phyloP scores from a whole-genome alignment of 2,329 filamentous ascomycete species.

The Trichophyton simii region DNA sequence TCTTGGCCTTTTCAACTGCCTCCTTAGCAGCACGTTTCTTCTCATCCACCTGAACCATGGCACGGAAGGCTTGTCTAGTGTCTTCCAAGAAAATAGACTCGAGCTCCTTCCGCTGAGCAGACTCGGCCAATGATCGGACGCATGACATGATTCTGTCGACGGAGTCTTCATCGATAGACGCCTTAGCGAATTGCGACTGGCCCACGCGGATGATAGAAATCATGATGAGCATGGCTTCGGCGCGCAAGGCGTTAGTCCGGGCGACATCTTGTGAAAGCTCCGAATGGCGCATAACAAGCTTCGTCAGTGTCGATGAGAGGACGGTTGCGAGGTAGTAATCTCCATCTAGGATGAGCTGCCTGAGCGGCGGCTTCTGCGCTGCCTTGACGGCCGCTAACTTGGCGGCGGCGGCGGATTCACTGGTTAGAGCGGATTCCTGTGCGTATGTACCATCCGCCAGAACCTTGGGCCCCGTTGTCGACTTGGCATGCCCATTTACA shows the following conservation, averaged over 20 bases:
- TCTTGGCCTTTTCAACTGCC: slow-evolving; percentile 83
- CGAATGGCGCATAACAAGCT: slow-evolving; percentile 93
- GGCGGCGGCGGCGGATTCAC: slow-evolving; percentile 75
- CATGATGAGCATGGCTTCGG: slow-evolving; percentile 99
- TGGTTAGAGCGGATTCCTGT: slow-evolving; percentile 90
- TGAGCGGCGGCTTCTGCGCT: slow-evolving; percentile 86
- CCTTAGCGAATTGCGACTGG: slow-evolving; percentile 97
- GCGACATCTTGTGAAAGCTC: slow-evolving; percentile 78
- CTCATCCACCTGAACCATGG: slow-evolving; percentile 94
- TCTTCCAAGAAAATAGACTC: slow-evolving; percentile 90
- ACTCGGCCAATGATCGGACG: slow-evolving; percentile 82
- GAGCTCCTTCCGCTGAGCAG: slow-evolving; percentile 75
- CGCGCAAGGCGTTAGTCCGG: slow-evolving; percentile 83
- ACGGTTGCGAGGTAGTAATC: slow-evolving; percentile 95
- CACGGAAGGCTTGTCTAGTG: slow-evolving; percentile 86
- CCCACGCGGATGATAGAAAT: slow-evolving; percentile 96
- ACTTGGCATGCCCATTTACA: slow-evolving; percentile 61
- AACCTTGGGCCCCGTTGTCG: slow-evolving; percentile 72
- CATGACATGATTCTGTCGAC: slow-evolving; percentile 98
- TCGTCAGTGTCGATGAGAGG: slow-evolving; percentile 88
- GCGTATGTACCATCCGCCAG: slow-evolving; percentile 95
- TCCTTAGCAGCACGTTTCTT: slow-evolving; percentile 95
- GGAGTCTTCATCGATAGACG: slow-evolving; percentile 92
- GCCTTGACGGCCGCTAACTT: slow-evolving; percentile 94
- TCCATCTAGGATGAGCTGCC: slow-evolving; percentile 89